phyloP scores from a whole-genome alignment of 176 grass and related monocot genomes.

The Panicum miliaceum region DNA sequence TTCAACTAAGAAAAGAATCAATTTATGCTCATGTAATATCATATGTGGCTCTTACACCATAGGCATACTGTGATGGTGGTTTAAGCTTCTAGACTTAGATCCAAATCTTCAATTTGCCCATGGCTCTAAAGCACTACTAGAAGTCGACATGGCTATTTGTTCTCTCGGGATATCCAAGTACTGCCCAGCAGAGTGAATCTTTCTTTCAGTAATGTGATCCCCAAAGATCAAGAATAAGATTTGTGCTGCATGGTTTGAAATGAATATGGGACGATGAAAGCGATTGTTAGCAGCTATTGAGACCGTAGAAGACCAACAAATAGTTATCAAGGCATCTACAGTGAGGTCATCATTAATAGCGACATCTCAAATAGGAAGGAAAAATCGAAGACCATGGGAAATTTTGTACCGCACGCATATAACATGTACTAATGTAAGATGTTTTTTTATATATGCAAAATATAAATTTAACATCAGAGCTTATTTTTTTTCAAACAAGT shows the following conservation, averaged over 20 bases:
- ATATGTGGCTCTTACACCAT: background rate
- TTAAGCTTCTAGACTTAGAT: background rate
- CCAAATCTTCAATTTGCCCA: background rate
- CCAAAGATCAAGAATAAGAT: slow-evolving; percentile 19
- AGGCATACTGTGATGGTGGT: background rate
- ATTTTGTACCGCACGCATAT: background rate
- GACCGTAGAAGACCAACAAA: background rate
- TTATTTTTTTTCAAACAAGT: too few relatives aligned
- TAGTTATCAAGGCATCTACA: background rate
- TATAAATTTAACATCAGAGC: too few relatives aligned
- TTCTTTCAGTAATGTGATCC: background rate
- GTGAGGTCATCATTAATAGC: background rate
- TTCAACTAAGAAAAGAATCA: background rate
- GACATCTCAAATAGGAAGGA: background rate
- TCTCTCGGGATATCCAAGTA: background rate
- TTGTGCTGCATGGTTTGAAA: background rate
- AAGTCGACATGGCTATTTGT: background rate
- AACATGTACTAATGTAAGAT: too few relatives aligned
- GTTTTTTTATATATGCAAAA: too few relatives aligned
- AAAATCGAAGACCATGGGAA: background rate
- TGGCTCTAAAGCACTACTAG: too few relatives aligned
- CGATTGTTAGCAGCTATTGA: background rate
- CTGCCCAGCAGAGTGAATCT: background rate
- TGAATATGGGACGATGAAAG: background rate
- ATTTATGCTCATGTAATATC: background rate